Conservation (phyloP, 352 stramenopile species). For the Phytophthora fragariae region DNA sequence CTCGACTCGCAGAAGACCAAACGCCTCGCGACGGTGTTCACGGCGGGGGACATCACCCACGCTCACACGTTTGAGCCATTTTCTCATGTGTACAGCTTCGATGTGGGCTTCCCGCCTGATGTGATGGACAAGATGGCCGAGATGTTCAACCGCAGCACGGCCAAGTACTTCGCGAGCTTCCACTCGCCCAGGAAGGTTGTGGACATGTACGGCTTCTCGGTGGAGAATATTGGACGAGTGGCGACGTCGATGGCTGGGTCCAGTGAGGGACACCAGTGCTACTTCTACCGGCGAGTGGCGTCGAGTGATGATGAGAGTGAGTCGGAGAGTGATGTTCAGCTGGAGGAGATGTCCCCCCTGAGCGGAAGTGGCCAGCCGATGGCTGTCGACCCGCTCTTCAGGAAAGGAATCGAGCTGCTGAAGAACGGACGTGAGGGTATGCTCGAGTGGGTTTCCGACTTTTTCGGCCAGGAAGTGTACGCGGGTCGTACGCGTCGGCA, state of each 20-base stretch:
- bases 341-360: constrained; percentile 26
- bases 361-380: constrained; percentile 41
- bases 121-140: constrained; percentile 93
- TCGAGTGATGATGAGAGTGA: constrained; percentile 31
- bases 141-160: constrained; percentile 94
- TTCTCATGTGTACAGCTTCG: constrained; percentile 99
- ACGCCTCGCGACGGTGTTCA: constrained; percentile 86
- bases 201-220: constrained; percentile 93
- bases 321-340: constrained; percentile 26
- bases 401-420: constrained; percentile 78
- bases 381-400: constrained; percentile 83
- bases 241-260: constrained; percentile 96
- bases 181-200: constrained; percentile 93
- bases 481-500: constrained; percentile 77
- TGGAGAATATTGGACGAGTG: constrained; percentile 92
- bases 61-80: constrained; percentile 96
- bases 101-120: constrained; percentile 97
- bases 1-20: constrained; percentile 71
- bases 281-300: constrained; percentile 92
- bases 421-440: constrained; percentile 78
- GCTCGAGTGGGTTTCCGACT: constrained; percentile 75
- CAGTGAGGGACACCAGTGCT: constrained; percentile 96
- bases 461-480: constrained; percentile 72
- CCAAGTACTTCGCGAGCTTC: constrained; percentile 96
- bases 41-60: constrained; percentile 94